These are phyloP conservation scores for Cladosporium sphaerospermum DNA, from an alignment of 2,329 filamentous ascomycete genomes.

Conservation along the genomic window DNA sequence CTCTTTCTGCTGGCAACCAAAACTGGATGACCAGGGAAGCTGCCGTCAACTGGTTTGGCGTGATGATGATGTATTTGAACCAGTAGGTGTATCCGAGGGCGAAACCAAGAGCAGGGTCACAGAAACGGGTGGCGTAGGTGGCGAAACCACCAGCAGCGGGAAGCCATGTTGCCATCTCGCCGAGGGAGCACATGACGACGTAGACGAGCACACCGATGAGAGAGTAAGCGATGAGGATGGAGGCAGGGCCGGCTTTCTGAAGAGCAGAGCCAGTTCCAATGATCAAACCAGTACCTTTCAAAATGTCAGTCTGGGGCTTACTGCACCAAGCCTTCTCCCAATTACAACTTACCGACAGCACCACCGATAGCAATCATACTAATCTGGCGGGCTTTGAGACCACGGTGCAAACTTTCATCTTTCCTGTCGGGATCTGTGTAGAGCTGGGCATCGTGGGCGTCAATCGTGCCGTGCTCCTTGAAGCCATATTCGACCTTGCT, in stretches of 20 bases:
- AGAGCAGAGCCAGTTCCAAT: slow-evolving; percentile 55
- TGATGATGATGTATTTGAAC: slow-evolving; percentile 76
- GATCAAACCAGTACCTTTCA: slow-evolving; percentile 56
- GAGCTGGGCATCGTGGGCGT: slow-evolving; percentile 5
- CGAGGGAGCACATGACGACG: slow-evolving; percentile 73
- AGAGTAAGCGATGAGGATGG: slow-evolving; percentile 66
- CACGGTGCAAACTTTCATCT: slow-evolving; percentile 42
- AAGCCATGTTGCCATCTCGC: slow-evolving; percentile 80
- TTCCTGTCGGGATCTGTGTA: slow-evolving; percentile 7
- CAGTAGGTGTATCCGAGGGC: slow-evolving; percentile 56
- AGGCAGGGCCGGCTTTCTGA: slow-evolving; percentile 51
- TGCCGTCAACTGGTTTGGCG: slow-evolving; percentile 78
- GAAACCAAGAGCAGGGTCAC: slow-evolving; percentile 75
- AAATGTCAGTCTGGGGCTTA: neutral
- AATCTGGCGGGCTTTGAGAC: slow-evolving; percentile 49
- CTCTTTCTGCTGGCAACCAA: slow-evolving; percentile 51
- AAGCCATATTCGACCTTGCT: slow-evolving; percentile 7
- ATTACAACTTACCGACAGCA: slow-evolving; percentile 53
- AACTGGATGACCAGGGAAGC: slow-evolving; percentile 72
- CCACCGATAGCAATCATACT: slow-evolving; percentile 67
- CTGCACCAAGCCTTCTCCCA: slow-evolving; percentile 28
- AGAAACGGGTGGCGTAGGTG: slow-evolving; percentile 44
- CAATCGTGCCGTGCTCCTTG: neutral
- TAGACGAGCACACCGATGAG: slow-evolving; percentile 68
- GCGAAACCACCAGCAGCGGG: slow-evolving; percentile 74